Conservation (phyloP, 169 alveolate species). For the Theileria orientalis region DNA sequence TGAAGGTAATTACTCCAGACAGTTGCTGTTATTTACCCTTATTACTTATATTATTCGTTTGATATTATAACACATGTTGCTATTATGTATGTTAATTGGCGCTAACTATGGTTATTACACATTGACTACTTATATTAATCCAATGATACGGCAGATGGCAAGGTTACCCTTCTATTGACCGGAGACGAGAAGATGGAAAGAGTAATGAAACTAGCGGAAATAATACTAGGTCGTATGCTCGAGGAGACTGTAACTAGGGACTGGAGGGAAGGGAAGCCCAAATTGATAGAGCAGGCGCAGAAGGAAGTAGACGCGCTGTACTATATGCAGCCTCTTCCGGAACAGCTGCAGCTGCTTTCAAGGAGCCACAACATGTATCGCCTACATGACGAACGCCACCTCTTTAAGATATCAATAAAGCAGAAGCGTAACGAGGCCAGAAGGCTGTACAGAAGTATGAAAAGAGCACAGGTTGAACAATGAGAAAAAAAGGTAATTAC, state of each 20-base stretch:
- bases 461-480: not conserved
- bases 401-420: slow-evolving; percentile 49
- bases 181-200: slow-evolving; percentile 20
- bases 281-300: slow-evolving; percentile 28
- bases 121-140: no score
- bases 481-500: not conserved
- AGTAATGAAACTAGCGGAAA: slow-evolving; percentile 10
- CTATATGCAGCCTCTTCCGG: slow-evolving; percentile 43
- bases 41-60: not conserved
- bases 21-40: not conserved
- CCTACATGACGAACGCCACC: slow-evolving; percentile 60
- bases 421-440: slow-evolving; percentile 55
- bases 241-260: slow-evolving; percentile 34
- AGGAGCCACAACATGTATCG: slow-evolving; percentile 61
- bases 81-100: no score
- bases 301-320: slow-evolving; percentile 31
- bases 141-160: slow-evolving; percentile 60
- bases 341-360: slow-evolving; percentile 52
- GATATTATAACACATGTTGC: no score
- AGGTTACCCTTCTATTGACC: slow-evolving; percentile 25
- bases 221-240: slow-evolving; percentile 5
- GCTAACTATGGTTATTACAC: no score
- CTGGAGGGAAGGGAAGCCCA: slow-evolving; percentile 47
- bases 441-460: slow-evolving; percentile 18
- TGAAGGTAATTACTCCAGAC: slow-evolving; percentile 1